Percentiles rank a stretch among this genome's conserved stretches.
phyloP scores from a whole-genome alignment of 2,329 filamentous ascomycete genomes.

The Epichloe festucae region DNA sequence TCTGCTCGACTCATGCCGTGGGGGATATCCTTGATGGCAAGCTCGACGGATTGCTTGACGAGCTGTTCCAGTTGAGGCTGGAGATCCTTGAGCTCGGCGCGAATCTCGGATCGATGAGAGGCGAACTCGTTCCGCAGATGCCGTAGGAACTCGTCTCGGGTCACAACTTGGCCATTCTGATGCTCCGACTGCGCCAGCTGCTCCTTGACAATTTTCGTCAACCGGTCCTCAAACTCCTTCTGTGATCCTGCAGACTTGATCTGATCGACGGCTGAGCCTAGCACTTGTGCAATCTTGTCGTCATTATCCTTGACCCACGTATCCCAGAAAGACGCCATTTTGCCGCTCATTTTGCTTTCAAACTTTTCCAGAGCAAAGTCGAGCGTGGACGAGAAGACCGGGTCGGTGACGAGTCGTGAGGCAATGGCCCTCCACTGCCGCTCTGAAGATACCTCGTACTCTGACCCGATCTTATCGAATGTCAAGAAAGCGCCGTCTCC shows the following conservation, averaged over 20 bases:
- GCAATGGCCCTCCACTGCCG: slow-evolving; percentile 34
- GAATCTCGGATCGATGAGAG: slow-evolving; percentile 25
- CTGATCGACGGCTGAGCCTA: slow-evolving; percentile 21
- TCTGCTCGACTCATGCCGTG: slow-evolving; percentile 27
- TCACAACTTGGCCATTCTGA: slow-evolving; percentile 26
- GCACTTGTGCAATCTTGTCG: slow-evolving; percentile 19
- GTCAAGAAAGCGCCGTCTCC: slow-evolving; percentile 34
- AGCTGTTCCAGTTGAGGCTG: slow-evolving; percentile 21
- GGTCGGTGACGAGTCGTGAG: slow-evolving; percentile 25
- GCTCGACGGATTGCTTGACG: slow-evolving; percentile 18
- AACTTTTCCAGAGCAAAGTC: slow-evolving; percentile 13
- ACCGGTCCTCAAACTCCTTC: slow-evolving; percentile 19
- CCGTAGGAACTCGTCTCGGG: slow-evolving; percentile 34
- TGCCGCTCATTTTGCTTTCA: slow-evolving; percentile 15
- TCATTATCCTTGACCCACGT: slow-evolving; percentile 40
- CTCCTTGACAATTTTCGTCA: slow-evolving; percentile 25
- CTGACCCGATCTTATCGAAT: slow-evolving; percentile 26
- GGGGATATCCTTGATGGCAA: slow-evolving; percentile 13
- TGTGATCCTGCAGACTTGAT: slow-evolving; percentile 21
- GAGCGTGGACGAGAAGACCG: slow-evolving; percentile 16
- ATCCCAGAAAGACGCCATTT: slow-evolving; percentile 32
- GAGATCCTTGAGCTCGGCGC: slow-evolving; percentile 26
- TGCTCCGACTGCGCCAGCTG: slow-evolving; percentile 17
- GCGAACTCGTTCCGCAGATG: slow-evolving; percentile 28
- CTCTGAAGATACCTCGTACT: slow-evolving; percentile 29